Conservation (phyloP, 202 grass and related monocot genomes). For the Panicum virgatum region DNA sequence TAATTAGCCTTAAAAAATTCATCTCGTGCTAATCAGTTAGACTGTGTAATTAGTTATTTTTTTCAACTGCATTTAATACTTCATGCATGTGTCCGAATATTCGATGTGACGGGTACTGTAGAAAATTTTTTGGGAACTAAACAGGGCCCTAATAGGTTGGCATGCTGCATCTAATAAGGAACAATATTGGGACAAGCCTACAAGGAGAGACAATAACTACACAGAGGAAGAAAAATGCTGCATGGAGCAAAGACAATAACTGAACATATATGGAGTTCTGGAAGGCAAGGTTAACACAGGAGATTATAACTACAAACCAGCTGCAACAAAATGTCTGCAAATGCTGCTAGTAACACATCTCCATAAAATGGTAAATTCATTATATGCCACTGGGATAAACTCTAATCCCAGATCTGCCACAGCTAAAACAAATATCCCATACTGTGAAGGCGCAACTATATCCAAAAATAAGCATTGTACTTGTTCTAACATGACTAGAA, state of each 20-base stretch:
- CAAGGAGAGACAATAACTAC: neutral
- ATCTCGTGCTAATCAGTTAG: no score
- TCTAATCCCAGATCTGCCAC: neutral
- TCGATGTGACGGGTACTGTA: no score
- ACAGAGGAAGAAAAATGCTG: neutral
- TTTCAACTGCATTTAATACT: no score
- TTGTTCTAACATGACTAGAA: neutral
- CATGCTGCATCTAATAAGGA: neutral
- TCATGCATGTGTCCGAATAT: no score
- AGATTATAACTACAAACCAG: neutral
- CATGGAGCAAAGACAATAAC: neutral
- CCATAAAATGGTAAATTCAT: neutral
- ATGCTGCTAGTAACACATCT: neutral
- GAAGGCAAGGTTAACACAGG: neutral
- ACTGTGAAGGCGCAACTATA: neutral
- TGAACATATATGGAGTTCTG: neutral
- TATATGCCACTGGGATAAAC: neutral
- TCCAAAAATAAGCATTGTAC: neutral
- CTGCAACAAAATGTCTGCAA: neutral
- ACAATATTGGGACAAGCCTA: neutral
- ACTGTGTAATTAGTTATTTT: no score
- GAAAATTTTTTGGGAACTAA: no score
- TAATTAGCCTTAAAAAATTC: no score
- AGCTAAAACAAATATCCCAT: neutral
- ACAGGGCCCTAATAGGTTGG: neutral